Base-by-base conservation (phyloP, 352 stramenopile genomes). In the Pythium diclinum region DNA sequence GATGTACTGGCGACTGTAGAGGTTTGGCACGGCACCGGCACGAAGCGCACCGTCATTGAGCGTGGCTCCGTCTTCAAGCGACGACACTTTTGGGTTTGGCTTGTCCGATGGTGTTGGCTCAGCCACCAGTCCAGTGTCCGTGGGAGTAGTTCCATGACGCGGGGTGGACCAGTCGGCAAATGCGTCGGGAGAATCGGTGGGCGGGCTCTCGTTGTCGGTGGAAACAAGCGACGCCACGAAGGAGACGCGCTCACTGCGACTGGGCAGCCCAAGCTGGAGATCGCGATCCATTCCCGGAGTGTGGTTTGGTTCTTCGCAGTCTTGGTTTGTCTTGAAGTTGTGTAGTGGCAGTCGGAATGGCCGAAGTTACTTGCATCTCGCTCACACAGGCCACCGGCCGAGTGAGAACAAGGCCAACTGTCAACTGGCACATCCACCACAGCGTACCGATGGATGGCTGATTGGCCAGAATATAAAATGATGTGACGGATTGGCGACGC, bases 1-100 rank as follows among this genome's bases (percentile, higher is more conserved):
- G 48, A 89, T 73, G 54, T 89, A 75, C 25, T 73, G 59, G 49
- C 73, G 75, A 59, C 74, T 73, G 56, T 72, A 91, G 21, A 91
- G 61, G 40, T 87, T 75, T 0, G 81, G 81, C 14, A 78, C 71
- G 1, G 76, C 77, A 14, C 81, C 81, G 16, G 58, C 33, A 14
- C 81, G 79, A 4, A 71, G 42, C 1, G 65, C 65, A 42, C 58
- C 65, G 47, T 30, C 46, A 13, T 11, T 42, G 10, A 42, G 36
- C 16, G 13, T 17, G 3, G 16, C 17, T 10, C 52, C 33, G n/a
- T 59, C 36, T 58, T 63, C 54, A 5, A 54, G 19, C 42, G 2
- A 21, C 34, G 21, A 28, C n/a, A 14, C 3, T 34, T 28, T 54
- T 46, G 48, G 34, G 25, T 57, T 9, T 9, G 28, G 42, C n/a